Conservation (phyloP, 2,329 filamentous ascomycete genomes). For the Alternaria ethzedia region DNA sequence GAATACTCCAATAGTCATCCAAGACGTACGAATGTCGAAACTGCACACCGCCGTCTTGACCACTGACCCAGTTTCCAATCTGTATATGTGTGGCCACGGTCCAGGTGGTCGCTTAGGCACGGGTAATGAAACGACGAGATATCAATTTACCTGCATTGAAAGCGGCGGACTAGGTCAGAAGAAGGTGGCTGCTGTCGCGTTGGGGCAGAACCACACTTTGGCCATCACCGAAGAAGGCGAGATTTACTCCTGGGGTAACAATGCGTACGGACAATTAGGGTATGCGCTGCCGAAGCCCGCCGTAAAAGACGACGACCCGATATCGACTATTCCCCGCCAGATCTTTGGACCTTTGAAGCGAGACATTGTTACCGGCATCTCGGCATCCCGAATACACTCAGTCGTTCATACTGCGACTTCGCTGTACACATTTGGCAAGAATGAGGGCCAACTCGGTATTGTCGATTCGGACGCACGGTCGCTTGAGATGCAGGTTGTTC, state of each 20-base stretch:
- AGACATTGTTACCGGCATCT: conserved; percentile 79
- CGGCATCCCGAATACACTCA: conserved; percentile 90
- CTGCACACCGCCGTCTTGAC: conserved; percentile 90
- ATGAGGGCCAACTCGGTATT: conserved; percentile 89
- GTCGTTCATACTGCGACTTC: conserved; percentile 83
- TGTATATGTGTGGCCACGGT: conserved; percentile 92
- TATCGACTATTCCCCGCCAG: conserved; percentile 81
- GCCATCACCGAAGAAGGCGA: conserved; percentile 87
- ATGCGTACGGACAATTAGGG: conserved; percentile 83
- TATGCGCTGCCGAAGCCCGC: conserved; percentile 74
- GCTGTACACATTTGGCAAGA: conserved; percentile 93
- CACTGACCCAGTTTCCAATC: conserved; percentile 82
- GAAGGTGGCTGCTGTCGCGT: conserved; percentile 75
- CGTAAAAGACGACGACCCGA: conserved; percentile 79
- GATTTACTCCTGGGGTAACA: conserved; percentile 93
- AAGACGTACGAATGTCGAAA: conserved; percentile 87
- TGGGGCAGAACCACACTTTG: conserved; percentile 91
- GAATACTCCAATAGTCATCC: conserved; percentile 74
- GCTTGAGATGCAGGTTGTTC: conserved; percentile 79
- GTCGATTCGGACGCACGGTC: conserved; percentile 95
- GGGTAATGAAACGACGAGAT: conserved; percentile 88
- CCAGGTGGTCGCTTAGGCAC: conserved; percentile 87
- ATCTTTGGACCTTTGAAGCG: conserved; percentile 92
- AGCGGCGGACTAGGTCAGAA: conserved; percentile 74
- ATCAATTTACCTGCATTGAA: conserved; percentile 83